phyloP scores from a whole-genome alignment of 768 basidiomycete species.

The Cantharellus anzutake region DNA sequence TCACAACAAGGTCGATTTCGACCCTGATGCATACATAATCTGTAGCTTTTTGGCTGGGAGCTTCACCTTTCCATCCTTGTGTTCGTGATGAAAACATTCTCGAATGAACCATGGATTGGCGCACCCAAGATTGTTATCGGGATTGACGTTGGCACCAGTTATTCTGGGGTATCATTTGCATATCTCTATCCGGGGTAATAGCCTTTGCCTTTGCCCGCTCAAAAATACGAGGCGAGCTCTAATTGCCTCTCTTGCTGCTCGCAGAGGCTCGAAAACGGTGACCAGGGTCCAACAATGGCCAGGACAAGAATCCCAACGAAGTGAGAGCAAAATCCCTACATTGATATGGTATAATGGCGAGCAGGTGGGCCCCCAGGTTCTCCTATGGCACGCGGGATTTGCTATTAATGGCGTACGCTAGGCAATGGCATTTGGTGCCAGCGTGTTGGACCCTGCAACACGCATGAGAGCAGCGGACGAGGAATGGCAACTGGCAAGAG shows the following conservation, averaged over 20 bases:
- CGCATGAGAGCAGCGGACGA: background rate
- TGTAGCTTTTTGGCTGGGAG: too few relatives aligned
- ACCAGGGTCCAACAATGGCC: background rate
- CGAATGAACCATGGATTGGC: background rate
- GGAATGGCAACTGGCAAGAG: conserved; percentile 1
- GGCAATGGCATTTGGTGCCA: background rate
- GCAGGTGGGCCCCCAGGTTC: background rate
- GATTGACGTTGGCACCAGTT: background rate
- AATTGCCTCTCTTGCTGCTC: background rate
- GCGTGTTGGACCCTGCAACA: background rate
- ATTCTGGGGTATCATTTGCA: background rate
- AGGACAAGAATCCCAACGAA: background rate
- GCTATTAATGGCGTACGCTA: background rate
- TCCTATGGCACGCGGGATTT: background rate
- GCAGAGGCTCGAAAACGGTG: background rate
- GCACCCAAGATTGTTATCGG: background rate
- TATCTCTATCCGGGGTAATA: background rate
- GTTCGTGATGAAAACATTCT: background rate
- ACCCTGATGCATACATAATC: too few relatives aligned
- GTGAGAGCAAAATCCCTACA: background rate
- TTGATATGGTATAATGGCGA: background rate
- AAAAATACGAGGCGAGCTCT: background rate
- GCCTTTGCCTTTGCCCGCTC: background rate
- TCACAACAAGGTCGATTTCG: too few relatives aligned
- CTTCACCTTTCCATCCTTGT: too few relatives aligned